phyloP scores from a whole-genome alignment of 352 stramenopile species.

The Plasmopara muralis region DNA sequence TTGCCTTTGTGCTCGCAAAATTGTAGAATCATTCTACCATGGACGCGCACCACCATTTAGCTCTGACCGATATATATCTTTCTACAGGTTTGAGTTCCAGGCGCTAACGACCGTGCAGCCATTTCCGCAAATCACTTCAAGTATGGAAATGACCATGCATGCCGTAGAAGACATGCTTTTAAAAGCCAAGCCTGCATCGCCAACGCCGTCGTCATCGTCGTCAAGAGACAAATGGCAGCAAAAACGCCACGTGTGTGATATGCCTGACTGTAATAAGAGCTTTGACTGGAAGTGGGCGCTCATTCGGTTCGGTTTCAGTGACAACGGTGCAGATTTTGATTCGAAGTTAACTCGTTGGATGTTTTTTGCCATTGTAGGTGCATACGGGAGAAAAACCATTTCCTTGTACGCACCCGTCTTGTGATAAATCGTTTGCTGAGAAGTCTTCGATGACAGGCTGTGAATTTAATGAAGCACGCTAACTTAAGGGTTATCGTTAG shows the following conservation, averaged over 20 bases:
- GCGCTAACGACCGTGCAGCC: conserved; percentile 14
- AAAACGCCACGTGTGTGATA: conserved; percentile 69
- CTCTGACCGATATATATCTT: conserved; percentile 12
- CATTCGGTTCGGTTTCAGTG: conserved; percentile 40
- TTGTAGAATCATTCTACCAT: conserved; percentile 6
- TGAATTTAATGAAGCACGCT: conserved; percentile 10
- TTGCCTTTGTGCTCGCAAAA: conserved; percentile 23
- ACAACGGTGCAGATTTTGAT: neutral
- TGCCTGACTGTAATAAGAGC: conserved; percentile 66
- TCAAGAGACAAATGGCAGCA: conserved; percentile 56
- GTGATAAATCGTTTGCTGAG: conserved; percentile 84
- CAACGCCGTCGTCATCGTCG: conserved; percentile 32
- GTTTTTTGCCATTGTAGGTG: conserved; percentile 35
- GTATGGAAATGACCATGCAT: conserved; percentile 17
- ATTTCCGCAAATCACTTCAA: conserved; percentile 11
- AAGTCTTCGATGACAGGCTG: conserved; percentile 73
- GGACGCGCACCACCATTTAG: conserved; percentile 20
- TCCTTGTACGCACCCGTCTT: conserved; percentile 70
- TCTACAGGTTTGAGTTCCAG: conserved; percentile 14
- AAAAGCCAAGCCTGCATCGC: conserved; percentile 17
- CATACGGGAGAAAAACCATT: conserved; percentile 87
- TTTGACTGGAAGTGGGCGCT: conserved; percentile 84
- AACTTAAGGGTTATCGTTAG: conserved; percentile 17
- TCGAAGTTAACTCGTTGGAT: conserved; percentile 10
- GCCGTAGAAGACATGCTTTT: conserved; percentile 12